A percentile compares a stretch with the other conserved stretches of the same genome.
Conservation (phyloP, 2,329 filamentous ascomycete species). For the Hymenoscyphus repandus region DNA sequence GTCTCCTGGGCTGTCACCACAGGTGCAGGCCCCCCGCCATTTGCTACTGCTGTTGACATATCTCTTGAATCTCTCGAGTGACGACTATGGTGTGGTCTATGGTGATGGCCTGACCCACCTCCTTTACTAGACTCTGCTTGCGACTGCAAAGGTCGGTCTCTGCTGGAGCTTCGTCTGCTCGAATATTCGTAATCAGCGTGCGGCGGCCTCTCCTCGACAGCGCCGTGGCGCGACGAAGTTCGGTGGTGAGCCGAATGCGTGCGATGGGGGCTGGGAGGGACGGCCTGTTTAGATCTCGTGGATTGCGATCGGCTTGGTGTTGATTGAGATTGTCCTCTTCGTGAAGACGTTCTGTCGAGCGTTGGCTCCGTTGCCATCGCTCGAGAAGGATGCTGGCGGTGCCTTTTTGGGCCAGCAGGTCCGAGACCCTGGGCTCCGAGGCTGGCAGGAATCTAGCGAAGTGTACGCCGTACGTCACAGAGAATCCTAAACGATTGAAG, state of each 20-base stretch:
- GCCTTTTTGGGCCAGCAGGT: constrained; percentile 7
- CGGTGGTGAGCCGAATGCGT: constrained; percentile 24
- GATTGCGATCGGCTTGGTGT: constrained; percentile 28
- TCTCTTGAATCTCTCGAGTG: constrained; percentile 38
- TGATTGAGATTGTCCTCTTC: constrained; percentile 26
- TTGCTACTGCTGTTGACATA: constrained; percentile 46
- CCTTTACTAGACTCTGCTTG: constrained; percentile 25
- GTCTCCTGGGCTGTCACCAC: constrained; percentile 45
- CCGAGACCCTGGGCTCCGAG: not conserved
- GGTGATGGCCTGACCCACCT: constrained; percentile 35
- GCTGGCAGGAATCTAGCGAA: not conserved
- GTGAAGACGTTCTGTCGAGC: constrained; percentile 24
- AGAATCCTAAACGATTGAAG: too few species aligned
- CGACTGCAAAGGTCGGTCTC: constrained; percentile 24
- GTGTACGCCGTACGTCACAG: not conserved
- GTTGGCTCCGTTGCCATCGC: constrained; percentile 9
- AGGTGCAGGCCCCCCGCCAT: constrained; percentile 49
- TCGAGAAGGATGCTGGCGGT: constrained; percentile 20
- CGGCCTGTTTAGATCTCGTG: constrained; percentile 20
- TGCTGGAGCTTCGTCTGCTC: constrained; percentile 28
- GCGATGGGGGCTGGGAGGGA: constrained; percentile 22
- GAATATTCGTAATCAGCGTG: constrained; percentile 65
- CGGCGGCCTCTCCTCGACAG: constrained; percentile 39
- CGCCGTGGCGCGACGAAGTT: constrained; percentile 37
- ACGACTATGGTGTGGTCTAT: constrained; percentile 29